These are phyloP conservation scores for Amanita muscaria DNA, from an alignment of 768 basidiomycete genomes.

Conservation along the genomic window DNA sequence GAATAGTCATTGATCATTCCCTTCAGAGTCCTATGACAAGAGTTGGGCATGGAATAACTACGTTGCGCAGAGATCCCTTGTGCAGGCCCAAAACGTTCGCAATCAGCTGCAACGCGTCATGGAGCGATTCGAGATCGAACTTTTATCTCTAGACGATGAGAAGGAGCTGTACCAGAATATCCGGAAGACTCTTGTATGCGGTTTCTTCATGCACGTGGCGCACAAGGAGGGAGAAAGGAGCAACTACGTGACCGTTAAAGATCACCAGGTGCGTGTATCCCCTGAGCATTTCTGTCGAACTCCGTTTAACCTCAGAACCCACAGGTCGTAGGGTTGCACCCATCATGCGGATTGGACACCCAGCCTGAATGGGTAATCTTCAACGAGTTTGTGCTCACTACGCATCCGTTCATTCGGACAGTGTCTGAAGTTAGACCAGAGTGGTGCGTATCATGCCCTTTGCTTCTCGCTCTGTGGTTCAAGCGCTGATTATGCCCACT, in stretches of 20 bases:
- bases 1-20: neutral
- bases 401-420: constrained; percentile 81
- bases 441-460: constrained; percentile 45
- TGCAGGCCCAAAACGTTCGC: constrained; percentile 89
- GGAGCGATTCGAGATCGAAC: too few species aligned
- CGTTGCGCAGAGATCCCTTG: constrained; percentile 41
- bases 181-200: too few species aligned
- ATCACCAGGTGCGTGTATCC: constrained; percentile 78
- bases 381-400: constrained; percentile 93
- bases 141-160: too few species aligned
- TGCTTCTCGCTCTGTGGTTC: constrained; percentile 3
- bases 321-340: constrained; percentile 68
- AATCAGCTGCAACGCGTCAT: constrained; percentile 81
- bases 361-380: constrained; percentile 90
- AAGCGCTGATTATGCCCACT: neutral
- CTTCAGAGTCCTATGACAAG: too few species aligned
- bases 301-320: too few species aligned
- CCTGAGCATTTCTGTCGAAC: too few species aligned
- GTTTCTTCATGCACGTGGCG: too few species aligned
- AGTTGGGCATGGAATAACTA: constrained; percentile 92
- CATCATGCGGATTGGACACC: constrained; percentile 79
- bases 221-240: too few species aligned
- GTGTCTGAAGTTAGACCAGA: constrained; percentile 82
- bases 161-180: too few species aligned
- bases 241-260: too few species aligned